Base-by-base conservation (phyloP, 2,329 filamentous ascomycete genomes). In the Venturia aucupariae region DNA sequence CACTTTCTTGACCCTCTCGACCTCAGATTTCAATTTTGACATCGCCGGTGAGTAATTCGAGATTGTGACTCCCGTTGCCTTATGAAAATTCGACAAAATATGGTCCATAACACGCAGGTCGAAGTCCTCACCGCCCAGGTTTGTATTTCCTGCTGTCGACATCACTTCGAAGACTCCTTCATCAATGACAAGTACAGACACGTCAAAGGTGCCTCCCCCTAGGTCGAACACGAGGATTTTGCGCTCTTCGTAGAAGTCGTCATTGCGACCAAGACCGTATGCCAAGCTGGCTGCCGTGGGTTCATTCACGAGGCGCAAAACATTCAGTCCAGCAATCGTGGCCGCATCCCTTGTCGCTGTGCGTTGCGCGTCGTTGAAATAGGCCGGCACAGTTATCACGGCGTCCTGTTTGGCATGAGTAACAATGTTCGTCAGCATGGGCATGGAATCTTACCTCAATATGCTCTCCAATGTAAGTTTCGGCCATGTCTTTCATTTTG, bases 401-500 rank as follows among this genome's bases (percentile, higher is more conserved):
- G 57, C 57, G 19, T 60, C 57, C 57, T 60, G 10, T 41, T 10
- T 6, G 32, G 11, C 1, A 19, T 65, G 32, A 62, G 32, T 22
- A 42, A 17, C 5, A n/a, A 42, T 39, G 11, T 10, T 22, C 6
- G 4, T 60, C 13, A 60, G 22, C 1, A 35, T 22, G 17, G 35
- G 19, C 27, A 35, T 39, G 39, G 11, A 32, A 38, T 15, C 4
- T 60, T 60, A 39, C 57, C 19, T 60, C 57, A 24, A 60, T 42
- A 17, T 22, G 13, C 19, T 60, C 57, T 42, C 63, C 63, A 27
- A 65, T n/a, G 30, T 65, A 65, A 13, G 8, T 44, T 32, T 65
- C 63, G n/a, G 63, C 63, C 32, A 63, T 41, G 22, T 64, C 57
- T 55, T 65, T 65, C 60, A 65, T 44, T 13, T 65, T 65, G 4